Conservation (phyloP, 345 rosid species). For the Moricandia moricandioides region DNA sequence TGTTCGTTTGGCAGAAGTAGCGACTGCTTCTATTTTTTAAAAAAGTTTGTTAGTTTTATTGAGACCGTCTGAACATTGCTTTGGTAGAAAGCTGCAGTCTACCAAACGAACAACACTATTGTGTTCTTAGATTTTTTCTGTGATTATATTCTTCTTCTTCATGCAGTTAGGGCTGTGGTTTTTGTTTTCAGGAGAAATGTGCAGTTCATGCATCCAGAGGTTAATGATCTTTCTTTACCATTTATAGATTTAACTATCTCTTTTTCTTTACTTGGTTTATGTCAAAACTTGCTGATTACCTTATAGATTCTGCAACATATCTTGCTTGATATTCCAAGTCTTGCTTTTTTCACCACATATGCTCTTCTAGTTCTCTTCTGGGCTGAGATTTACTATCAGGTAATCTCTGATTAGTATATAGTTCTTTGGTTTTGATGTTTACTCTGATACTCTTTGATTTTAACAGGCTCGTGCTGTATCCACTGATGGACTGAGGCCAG, state of each 20-base stretch:
- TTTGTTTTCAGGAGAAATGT: constrained; percentile 65
- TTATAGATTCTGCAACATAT: constrained; percentile 69
- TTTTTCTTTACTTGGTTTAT: too few species aligned
- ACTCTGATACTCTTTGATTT: too few species aligned
- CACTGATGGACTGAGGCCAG: too few species aligned
- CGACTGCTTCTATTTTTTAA: too few species aligned
- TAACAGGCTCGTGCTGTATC: too few species aligned
- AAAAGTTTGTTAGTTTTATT: too few species aligned
- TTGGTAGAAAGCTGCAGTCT: too few species aligned
- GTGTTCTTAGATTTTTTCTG: too few species aligned
- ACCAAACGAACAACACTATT: too few species aligned
- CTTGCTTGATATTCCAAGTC: constrained; percentile 82
- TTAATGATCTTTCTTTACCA: neutral
- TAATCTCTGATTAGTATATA: neutral
- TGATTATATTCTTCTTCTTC: neutral
- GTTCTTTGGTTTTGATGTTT: too few species aligned
- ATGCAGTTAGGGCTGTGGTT: constrained; percentile 60
- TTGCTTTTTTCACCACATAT: constrained; percentile 86
- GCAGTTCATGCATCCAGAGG: constrained; percentile 60
- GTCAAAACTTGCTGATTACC: neutral
- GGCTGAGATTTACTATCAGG: constrained; percentile 98
- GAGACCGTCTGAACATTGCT: too few species aligned
- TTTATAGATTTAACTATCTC: neutral
- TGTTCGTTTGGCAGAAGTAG: too few species aligned
- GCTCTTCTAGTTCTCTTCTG: constrained; percentile 96